Evolutionary conservation across 805 yeast species (phyloP).

Genomic region (Pichia ethanolica): DNA sequence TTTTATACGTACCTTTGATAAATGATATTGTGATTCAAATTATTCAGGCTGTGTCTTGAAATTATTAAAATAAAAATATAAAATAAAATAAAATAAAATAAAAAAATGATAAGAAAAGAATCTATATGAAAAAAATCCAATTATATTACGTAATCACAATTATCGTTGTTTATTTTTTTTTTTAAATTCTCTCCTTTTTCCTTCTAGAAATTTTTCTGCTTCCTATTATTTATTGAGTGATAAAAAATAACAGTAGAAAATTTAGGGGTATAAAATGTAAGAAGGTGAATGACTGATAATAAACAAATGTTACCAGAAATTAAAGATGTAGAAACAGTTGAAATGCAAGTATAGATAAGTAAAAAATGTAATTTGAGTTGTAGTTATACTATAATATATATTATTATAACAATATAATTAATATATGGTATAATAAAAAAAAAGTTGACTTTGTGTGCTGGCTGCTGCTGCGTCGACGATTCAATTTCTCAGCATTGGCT

Average conservation of each 20-base stretch:
- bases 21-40: neutral
- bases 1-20: neutral
- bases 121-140: too few species aligned
- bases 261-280: neutral
- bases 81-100: too few species aligned
- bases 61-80: too few species aligned
- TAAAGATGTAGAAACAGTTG: neutral
- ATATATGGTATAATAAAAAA: too few species aligned
- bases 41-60: conserved; percentile 1
- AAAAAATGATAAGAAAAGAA: too few species aligned
- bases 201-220: neutral
- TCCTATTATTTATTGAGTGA: neutral
- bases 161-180: too few species aligned
- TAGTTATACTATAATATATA: too few species aligned
- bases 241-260: too few species aligned
- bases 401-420: too few species aligned
- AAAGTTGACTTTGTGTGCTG: too few species aligned
- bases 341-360: neutral
- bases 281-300: neutral
- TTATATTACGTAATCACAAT: too few species aligned
- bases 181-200: too few species aligned
- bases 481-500: conserved; percentile 4
- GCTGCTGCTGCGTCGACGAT: conserved; percentile 5
- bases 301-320: conserved; percentile 1
- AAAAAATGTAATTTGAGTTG: neutral